Base-by-base conservation (phyloP, 805 yeast genomes). In the Zygoascus flipseniorum region DNA sequence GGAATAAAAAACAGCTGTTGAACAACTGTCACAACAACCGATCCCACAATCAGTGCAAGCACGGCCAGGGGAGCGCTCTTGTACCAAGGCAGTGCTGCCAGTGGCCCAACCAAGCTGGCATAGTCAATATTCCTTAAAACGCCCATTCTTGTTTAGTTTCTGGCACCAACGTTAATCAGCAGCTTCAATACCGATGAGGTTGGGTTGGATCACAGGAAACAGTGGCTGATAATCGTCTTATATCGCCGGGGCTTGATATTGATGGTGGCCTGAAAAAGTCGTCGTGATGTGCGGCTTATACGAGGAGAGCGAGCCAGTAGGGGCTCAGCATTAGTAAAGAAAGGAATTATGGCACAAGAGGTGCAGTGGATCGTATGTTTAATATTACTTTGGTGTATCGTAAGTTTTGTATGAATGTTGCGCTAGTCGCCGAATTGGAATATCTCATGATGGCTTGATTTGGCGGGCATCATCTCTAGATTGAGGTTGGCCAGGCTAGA, bases 1-100 rank as follows among this genome's bases (percentile, higher is more conserved):
- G 65, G 63, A 10, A 58, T 52, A 53, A 67, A 64, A 20, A 67
- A 54, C 18, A 68, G 54, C 65, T 72, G 76, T 47, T 54, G 42
- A 16, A 66, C 54, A 28, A 64, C 65, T 54, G 71, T 72, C 48
- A 63, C 43, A 9, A 62, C 57, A 28, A 69, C 52, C 5, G 56
- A 14, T 18, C 54, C 53, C 18, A 56, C 56, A 13, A 64, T 31
- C 23, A 56, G 19, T 11, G 53, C 54, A 10, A 52, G 47, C n/a
- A 60, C 18, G 2, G 55, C 59, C 19, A 59, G 48, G 10, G 70
- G 71, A 18, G 62, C 54, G 31, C 61, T 47, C 26, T 53, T 48
- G 45, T 56, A 59, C 41, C 61, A 49, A 9, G 65, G 65, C 52
- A 60, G 52, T 8, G 28, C 47, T 9, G 35, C 20, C 26, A 42